These are phyloP conservation scores for Paraphysoderma sedebokerense DNA, from an alignment of 371 early-diverging fungal species.

Conservation along the genomic window DNA sequence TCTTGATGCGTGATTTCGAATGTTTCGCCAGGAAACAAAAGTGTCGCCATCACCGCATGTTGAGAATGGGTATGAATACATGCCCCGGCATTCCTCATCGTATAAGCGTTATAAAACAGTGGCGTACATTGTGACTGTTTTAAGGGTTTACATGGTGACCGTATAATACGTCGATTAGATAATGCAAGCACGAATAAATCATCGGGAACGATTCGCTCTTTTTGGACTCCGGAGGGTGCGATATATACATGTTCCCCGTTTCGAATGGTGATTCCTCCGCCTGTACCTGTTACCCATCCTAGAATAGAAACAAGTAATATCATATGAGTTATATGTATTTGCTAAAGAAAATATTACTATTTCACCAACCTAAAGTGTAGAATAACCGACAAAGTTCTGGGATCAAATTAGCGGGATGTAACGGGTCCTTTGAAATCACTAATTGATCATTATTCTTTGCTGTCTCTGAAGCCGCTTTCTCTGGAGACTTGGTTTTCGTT, in stretches of 20 bases:
- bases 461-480: no score
- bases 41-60: constrained; percentile 82
- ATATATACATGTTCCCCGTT: constrained; percentile 60
- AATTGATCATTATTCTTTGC: no score
- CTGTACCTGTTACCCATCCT: not conserved
- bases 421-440: no score
- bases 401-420: constrained; percentile 59
- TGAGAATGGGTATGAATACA: constrained; percentile 95
- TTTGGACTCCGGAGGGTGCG: constrained; percentile 90
- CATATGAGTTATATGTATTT: not conserved
- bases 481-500: no score
- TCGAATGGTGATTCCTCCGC: constrained; percentile 81
- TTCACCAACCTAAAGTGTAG: constrained; percentile 86
- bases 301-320: not conserved
- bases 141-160: constrained; percentile 38
- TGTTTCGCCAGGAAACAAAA: constrained; percentile 46
- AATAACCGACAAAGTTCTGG: constrained; percentile 82
- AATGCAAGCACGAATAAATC: constrained; percentile 73
- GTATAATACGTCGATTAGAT: constrained; percentile 27
- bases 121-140: constrained; percentile 74
- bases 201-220: constrained; percentile 70
- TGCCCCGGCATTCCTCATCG: constrained; percentile 73
- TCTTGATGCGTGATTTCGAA: constrained; percentile 89
- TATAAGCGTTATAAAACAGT: constrained; percentile 82
- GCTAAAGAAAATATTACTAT: constrained; percentile 56